These are phyloP conservation scores for Penicillium sp. DNA, from an alignment of 2,329 filamentous ascomycete species.

Conservation along the genomic window DNA sequence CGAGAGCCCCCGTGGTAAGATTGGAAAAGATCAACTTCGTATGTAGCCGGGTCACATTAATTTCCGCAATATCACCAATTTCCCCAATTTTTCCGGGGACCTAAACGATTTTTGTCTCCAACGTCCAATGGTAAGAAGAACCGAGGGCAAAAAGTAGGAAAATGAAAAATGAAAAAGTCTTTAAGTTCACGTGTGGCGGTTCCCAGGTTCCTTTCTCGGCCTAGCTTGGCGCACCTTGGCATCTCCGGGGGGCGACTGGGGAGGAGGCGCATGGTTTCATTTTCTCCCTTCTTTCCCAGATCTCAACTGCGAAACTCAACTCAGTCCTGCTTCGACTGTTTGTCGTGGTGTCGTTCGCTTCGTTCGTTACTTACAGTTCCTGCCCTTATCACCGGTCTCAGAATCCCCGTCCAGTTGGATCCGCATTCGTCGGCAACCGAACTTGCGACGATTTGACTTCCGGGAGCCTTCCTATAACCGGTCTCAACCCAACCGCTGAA, in stretches of 20 bases:
- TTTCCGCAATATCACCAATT: neutral
- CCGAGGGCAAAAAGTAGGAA: neutral
- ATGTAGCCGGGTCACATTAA: neutral
- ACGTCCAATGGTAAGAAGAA: too few relatives aligned
- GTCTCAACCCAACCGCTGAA: neutral
- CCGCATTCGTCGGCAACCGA: constrained; percentile 9
- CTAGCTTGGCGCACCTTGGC: constrained; percentile 9
- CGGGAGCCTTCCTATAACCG: neutral
- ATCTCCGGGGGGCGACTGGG: constrained; percentile 3
- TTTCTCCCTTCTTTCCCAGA: neutral
- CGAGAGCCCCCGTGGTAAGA: neutral
- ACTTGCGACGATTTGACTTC: constrained; percentile 5
- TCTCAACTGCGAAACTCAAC: neutral
- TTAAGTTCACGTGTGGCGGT: constrained; percentile 8
- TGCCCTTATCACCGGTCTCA: neutral
- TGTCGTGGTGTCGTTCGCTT: neutral
- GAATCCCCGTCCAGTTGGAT: constrained; percentile 8
- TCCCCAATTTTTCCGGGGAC: neutral
- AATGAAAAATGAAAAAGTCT: neutral
- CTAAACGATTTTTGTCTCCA: neutral
- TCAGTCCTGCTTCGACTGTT: neutral
- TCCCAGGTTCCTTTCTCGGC: constrained; percentile 8
- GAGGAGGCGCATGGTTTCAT: constrained; percentile 1
- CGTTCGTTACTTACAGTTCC: neutral
- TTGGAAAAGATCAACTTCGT: neutral